Base-by-base conservation (phyloP, 306 rosid species). In the Trichosanthes cucumerina region DNA sequence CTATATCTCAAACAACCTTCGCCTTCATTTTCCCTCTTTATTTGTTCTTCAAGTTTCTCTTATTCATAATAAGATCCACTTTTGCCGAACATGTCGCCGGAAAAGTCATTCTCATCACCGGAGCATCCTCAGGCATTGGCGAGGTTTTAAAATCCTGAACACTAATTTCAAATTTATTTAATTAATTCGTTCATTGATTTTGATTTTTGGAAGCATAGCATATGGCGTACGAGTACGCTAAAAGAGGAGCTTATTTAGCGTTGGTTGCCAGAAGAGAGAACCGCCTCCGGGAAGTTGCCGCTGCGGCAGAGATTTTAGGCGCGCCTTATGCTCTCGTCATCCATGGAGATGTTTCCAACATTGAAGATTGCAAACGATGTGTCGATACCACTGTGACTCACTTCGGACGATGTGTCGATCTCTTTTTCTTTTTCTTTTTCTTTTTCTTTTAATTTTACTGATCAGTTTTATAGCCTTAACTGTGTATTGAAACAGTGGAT, bases 191-290 rank as follows among this genome's bases (percentile, higher is more conserved):
- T 21, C 0, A 19, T 23, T 23, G 0, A 69, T 56, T 53, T 26
- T 77, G n/a, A 56, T n/a, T n/a, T n/a, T n/a, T n/a, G n/a, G n/a
- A n/a, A n/a, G n/a, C n/a, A n/a, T n/a, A 88, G 93, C 76, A 87
- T 59, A 77, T 92, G 82, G 97, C 96, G 7, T 93, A 91, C 47
- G 98, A 90, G 78, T 90, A 93, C 78, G 93, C 83, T 2, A 85
- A 73, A 76, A 84, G 85, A 84, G 92, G 96, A 63, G 96, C 97
- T 57, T 56, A 78, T 18, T 47, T 91, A 47, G 89, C 89, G 1
- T 82, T 93, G 43, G 86, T 80, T 16, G 97, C 86, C 75, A 63
- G 88, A 28, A 90, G 84, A 75, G 84, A 84, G 69, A 84, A 82
- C 10, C 77, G 81, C 0, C 87, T 90, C 14, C 63, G 9, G 36